These are phyloP conservation scores for Mollisiaceae sp. DNA, from an alignment of 2,329 filamentous ascomycete genomes.

Conservation along the genomic window DNA sequence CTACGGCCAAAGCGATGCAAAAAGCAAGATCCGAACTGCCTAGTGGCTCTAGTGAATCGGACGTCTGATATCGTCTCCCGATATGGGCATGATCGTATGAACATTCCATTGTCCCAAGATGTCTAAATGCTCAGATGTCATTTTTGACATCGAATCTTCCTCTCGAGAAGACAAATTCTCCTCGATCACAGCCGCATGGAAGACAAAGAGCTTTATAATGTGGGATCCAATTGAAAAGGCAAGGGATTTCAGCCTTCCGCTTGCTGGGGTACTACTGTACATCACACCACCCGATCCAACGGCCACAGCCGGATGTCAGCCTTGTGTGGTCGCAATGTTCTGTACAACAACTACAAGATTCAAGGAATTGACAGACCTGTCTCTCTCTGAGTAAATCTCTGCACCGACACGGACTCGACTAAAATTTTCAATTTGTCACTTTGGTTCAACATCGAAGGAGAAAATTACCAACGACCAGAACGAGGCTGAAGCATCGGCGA, in stretches of 20 bases:
- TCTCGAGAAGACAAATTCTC: background rate
- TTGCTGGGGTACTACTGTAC: slow-evolving; percentile 1
- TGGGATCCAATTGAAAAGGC: background rate
- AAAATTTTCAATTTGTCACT: background rate
- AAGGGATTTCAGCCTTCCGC: slow-evolving; percentile 6
- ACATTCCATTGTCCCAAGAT: background rate
- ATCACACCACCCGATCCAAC: background rate
- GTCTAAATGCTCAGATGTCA: background rate
- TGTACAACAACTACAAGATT: background rate
- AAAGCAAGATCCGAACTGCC: background rate
- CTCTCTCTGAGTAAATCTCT: background rate
- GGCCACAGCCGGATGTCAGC: background rate
- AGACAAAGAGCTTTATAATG: background rate
- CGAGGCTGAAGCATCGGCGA: slow-evolving; percentile 4
- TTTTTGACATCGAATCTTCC: background rate
- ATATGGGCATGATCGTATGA: background rate
- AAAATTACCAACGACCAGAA: too few relatives aligned
- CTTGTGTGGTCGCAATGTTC: slow-evolving; percentile 2
- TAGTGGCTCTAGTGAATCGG: background rate
- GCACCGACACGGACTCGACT: background rate
- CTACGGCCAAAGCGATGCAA: background rate
- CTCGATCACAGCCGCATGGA: slow-evolving; percentile 1
- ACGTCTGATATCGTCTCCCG: background rate
- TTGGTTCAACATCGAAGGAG: background rate
- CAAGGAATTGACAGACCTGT: background rate